Percentiles rank a stretch among this genome's conserved stretches.
Conservation (phyloP, 1,284 basidiomycete species). For the Rugosomyces carneus region DNA sequence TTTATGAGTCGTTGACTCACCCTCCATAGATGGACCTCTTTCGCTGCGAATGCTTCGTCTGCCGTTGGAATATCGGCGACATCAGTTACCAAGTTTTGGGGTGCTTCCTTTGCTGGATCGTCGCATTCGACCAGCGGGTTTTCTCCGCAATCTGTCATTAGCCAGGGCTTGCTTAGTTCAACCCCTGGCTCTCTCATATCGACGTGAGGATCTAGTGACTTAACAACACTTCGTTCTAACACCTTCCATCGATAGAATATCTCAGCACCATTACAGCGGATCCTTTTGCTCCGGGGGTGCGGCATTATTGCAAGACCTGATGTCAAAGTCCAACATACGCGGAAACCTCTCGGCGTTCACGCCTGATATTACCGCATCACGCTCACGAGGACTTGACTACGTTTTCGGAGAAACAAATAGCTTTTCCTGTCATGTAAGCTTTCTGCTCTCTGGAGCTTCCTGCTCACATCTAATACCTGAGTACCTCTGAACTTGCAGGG, state of each 20-base stretch:
- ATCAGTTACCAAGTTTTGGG: slow-evolving; percentile 42
- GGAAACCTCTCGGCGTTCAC: slow-evolving; percentile 47
- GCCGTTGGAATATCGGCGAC: slow-evolving; percentile 22
- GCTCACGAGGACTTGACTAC: slow-evolving; percentile 44
- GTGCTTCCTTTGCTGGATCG: slow-evolving; percentile 44
- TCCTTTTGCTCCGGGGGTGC: slow-evolving; percentile 46
- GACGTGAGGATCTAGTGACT: slow-evolving; percentile 24
- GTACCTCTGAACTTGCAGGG: too few relatives aligned
- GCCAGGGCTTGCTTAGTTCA: slow-evolving; percentile 34
- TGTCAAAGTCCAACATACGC: slow-evolving; percentile 54
- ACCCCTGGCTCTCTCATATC: slow-evolving; percentile 33
- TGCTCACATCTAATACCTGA: not conserved
- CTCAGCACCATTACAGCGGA: slow-evolving; percentile 60
- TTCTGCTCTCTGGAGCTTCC: not conserved
- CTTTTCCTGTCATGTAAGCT: slow-evolving; percentile 38
- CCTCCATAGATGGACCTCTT: slow-evolving; percentile 28
- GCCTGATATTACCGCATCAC: slow-evolving; percentile 47
- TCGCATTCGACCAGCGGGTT: slow-evolving; percentile 41
- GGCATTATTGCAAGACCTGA: slow-evolving; percentile 48
- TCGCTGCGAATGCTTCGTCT: slow-evolving; percentile 30
- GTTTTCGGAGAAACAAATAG: slow-evolving; percentile 59
- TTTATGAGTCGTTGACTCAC: not conserved
- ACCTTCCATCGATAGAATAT: slow-evolving; percentile 37
- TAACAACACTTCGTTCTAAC: not conserved
- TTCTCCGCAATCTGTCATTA: slow-evolving; percentile 50